Base-by-base conservation (phyloP, 2,329 filamentous ascomycete species). In the Rosellinia necatrix region DNA sequence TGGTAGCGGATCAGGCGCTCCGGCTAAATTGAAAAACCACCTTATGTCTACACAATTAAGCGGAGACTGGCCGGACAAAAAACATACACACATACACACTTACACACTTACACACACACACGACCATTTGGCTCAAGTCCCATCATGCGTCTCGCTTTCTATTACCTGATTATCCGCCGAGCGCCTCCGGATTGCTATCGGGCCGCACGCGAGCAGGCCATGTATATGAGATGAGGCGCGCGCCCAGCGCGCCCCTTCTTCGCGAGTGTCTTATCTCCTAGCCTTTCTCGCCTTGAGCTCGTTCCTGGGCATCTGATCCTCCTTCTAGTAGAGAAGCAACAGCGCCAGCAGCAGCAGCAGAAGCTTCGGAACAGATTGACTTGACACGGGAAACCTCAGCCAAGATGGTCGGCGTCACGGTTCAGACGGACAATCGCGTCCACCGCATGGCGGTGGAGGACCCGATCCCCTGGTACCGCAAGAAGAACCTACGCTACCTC, bases 381-480 rank as follows among this genome's bases (percentile, higher is more conserved):
- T n/a, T 2, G 30, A n/a, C 30, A 34, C 9, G 30, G 30, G 22
- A 41, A 40, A n/a, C 57, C 47, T 25, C 53, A 47, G 62, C 17
- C 53, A 68, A 58, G 41, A 68, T 68, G 66, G 66, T 65, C 17
- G 66, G 63, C 56, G 63, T 53, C 46, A 60, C 47, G 19, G 58
- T 56, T 57, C 52, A 65, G 47, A 49, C 55, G 64, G 66, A 68
- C 60, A 68, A 68, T 44, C 61, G 66, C 64, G 71, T 75, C 71
- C 71, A 74, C 67, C 72, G 71, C 66, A 70, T 75, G 70, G 73
- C 72, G 68, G 70, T 74, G 67, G 71, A 72, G 27, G 73, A 75
- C 63, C 71, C 66, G 42, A 59, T 74, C 38, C 73, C 74, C 43
- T 84, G 81, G 82, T 83, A 80, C 71, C 77, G 76, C 63, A 85